A percentile compares a stretch with the other conserved stretches of the same genome.
Conservation (phyloP, 2,329 filamentous ascomycete genomes). For the Pseudogymnoascus sp. region DNA sequence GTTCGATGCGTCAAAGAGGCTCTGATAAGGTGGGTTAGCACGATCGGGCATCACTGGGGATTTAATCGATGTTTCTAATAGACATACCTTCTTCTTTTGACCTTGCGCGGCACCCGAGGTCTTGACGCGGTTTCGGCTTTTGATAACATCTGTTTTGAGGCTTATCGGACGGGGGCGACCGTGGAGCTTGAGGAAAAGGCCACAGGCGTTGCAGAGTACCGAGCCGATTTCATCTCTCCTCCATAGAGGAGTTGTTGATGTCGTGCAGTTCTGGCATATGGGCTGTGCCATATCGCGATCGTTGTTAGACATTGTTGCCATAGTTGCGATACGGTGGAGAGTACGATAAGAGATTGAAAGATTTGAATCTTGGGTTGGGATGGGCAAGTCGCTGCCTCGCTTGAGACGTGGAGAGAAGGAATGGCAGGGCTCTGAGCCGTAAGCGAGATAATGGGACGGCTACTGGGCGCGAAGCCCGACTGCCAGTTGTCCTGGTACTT, state of each 20-base stretch:
- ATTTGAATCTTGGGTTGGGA: conserved; percentile 12
- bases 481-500: conserved; percentile 7
- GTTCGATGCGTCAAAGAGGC: conserved; percentile 39
- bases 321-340: conserved; percentile 29
- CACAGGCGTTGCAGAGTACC: conserved; percentile 97
- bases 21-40: conserved; percentile 24
- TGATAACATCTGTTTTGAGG: conserved; percentile 98
- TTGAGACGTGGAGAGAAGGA: neutral
- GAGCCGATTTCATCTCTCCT: conserved; percentile 91
- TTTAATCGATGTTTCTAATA: conserved; percentile 22
- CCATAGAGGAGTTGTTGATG: conserved; percentile 94
- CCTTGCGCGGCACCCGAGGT: conserved; percentile 66
- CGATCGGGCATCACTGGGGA: neutral
- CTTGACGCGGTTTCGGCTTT: conserved; percentile 97
- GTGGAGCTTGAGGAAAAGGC: conserved; percentile 93
- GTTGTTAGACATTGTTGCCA: conserved; percentile 42
- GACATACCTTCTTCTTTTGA: conserved; percentile 69
- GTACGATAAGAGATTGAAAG: conserved; percentile 11
- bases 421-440: conserved; percentile 5
- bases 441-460: conserved; percentile 13
- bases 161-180: conserved; percentile 88
- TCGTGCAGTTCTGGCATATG: conserved; percentile 92
- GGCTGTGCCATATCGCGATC: conserved; percentile 61
- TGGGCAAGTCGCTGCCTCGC: conserved; percentile 8
- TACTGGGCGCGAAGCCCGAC: conserved; percentile 13